Percentiles rank a stretch among this genome's conserved stretches.
Conservation (phyloP, 768 basidiomycete species). For the Lentinula raphanica region DNA sequence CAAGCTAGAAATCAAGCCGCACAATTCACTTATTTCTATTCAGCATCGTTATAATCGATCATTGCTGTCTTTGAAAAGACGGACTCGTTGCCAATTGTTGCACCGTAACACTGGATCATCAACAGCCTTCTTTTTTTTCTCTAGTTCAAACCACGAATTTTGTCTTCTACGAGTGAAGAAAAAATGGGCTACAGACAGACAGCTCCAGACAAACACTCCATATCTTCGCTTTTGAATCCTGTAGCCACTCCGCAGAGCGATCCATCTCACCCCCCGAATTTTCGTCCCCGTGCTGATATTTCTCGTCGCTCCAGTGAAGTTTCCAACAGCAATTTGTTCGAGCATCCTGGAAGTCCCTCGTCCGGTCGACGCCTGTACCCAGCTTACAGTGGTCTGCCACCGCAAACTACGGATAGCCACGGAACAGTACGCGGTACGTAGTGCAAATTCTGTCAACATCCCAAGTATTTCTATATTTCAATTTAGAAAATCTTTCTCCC, state of each 20-base stretch:
- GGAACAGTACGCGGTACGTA: neutral
- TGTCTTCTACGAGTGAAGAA: too few species aligned
- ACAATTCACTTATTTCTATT: conserved; percentile 1
- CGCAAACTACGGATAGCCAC: neutral
- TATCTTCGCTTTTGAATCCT: neutral
- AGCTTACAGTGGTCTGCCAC: neutral
- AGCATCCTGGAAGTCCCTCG: neutral
- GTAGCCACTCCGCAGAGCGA: neutral
- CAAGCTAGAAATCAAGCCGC: neutral
- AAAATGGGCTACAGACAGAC: neutral
- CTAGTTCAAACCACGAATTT: neutral
- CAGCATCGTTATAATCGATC: conserved; percentile 1
- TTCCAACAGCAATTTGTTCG: too few species aligned
- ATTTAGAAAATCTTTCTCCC: too few species aligned
- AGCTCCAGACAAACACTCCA: neutral
- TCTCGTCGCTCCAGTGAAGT: neutral
- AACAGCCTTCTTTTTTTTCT: neutral
- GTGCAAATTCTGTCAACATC: neutral
- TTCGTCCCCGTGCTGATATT: neutral
- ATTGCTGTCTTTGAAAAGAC: conserved; percentile 4
- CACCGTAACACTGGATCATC: neutral
- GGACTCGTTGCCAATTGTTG: neutral
- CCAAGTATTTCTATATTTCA: neutral
- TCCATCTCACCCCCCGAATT: neutral
- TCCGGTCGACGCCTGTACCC: neutral